phyloP scores from a whole-genome alignment of 192 early-diverging fungal genomes.

The Backusella mclennaniae region DNA sequence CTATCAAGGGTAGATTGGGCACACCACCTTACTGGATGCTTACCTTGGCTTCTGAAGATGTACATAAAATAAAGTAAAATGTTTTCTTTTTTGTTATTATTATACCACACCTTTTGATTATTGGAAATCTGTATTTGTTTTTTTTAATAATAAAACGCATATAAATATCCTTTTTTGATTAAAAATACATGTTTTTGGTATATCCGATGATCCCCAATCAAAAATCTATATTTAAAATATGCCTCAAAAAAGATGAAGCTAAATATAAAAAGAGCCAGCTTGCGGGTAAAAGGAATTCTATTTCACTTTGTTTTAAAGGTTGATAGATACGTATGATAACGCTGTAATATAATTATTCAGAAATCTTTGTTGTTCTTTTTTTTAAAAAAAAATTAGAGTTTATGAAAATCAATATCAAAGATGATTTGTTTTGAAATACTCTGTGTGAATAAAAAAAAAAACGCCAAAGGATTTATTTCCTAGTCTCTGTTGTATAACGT shows the following conservation, averaged over 20 bases:
- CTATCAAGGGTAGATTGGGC: slow-evolving; percentile 25
- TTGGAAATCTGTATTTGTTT: background rate
- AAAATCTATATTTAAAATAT: background rate
- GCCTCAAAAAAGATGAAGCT: background rate
- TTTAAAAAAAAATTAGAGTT: slow-evolving; percentile 28
- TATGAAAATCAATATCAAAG: slow-evolving; percentile 73
- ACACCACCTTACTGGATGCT: slow-evolving; percentile 57
- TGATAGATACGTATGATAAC: background rate
- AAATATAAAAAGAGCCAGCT: background rate
- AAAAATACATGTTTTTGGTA: background rate
- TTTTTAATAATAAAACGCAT: background rate
- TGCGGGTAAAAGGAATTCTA: background rate
- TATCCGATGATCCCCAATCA: background rate
- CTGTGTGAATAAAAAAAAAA: slow-evolving; percentile 89
- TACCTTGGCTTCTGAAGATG: background rate
- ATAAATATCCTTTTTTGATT: background rate
- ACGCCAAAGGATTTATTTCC: slow-evolving; percentile 86
- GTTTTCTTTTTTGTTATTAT: background rate
- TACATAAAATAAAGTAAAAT: slow-evolving; percentile 7
- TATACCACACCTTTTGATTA: background rate
- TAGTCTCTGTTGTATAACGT: slow-evolving; percentile 67
- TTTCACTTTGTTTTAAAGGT: background rate
- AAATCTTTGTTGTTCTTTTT: background rate
- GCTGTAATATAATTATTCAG: background rate
- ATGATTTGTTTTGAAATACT: slow-evolving; percentile 74